phyloP scores from a whole-genome alignment of 352 stramenopile species.

The Phytophthora meadii region DNA sequence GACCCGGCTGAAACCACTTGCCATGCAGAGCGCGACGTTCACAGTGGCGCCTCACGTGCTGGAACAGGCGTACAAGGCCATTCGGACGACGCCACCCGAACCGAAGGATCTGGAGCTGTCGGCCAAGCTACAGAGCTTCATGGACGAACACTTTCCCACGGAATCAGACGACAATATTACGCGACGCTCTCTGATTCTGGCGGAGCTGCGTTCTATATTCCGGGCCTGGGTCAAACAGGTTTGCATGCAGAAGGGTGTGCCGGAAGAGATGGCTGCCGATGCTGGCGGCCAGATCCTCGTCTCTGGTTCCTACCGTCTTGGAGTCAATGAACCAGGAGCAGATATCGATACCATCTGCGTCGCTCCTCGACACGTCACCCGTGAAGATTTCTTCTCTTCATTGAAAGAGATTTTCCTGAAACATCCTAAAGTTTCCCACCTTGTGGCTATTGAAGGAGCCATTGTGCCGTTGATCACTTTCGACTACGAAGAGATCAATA shows the following conservation, averaged over 20 bases:
- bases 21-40: conserved; percentile 75
- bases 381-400: conserved; percentile 97
- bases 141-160: conserved; percentile 83
- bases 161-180: conserved; percentile 85
- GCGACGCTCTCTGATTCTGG: conserved; percentile 84
- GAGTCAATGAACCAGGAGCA: conserved; percentile 96
- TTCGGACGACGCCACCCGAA: conserved; percentile 85
- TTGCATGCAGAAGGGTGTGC: conserved; percentile 83
- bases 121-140: conserved; percentile 79
- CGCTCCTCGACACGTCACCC: conserved; percentile 94
- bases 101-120: conserved; percentile 87
- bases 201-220: conserved; percentile 85
- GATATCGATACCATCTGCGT: conserved; percentile 99
- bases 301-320: conserved; percentile 95
- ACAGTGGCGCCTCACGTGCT: conserved; percentile 77
- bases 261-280: conserved; percentile 86
- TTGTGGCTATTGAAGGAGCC: conserved; percentile 89
- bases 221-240: conserved; percentile 88
- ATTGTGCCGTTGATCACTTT: conserved; percentile 98
- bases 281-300: conserved; percentile 90
- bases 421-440: conserved; percentile 92
- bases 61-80: conserved; percentile 91
- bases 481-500: conserved; percentile 99
- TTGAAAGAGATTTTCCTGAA: conserved; percentile 92
- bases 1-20: background rate